Base-by-base conservation (phyloP, 257 asterid genomes). In the Schizonepeta tenuifolia region DNA sequence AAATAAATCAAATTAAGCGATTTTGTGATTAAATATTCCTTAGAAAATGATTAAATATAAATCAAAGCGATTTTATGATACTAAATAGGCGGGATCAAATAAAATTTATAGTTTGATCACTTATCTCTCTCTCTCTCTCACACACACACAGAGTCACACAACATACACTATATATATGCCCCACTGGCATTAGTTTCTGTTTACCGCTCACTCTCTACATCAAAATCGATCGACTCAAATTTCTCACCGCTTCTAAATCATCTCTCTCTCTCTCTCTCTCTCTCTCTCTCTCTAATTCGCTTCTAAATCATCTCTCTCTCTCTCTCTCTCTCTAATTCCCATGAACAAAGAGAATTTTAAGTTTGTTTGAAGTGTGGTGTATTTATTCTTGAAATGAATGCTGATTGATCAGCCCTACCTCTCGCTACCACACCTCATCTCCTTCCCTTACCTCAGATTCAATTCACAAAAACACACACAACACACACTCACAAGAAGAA, bases 401-500 rank as follows among this genome's bases (percentile, higher is more conserved):
- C 76, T 80, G 84, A 80, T 83, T 78, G 83, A 61, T 73, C 26
- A 65, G 71, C 51, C 80, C 74, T 81, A 49, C 65, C 57, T 70
- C 54, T 68, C 70, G 54, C 78, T 70, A 36, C 68, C 65, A 31
- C 61, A 41, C 71, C 81, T 59, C 78, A 59, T 59, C 38, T 62
- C 75, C 71, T 57, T 28, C 68, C 21, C 75, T 68, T 64, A 24
- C 26, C 38, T 40, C 71, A 56, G 31, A 55, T 55, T 55, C 13
- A 15, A 1, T n/a, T n/a, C 28, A 26, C 28, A 26, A 2, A 47
- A 12, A 51, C 24, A 51, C 28, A 18, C 22, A 17, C 58, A n/a
- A 53, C 13, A 18, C 59, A 53, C 56, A 50, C 9, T 5, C 0
- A 17, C n/a, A 4, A 9, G 7, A 49, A 1, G 13, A 13, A 43